Conservation (phyloP, 2,329 filamentous ascomycete species). For the Dothideomycetes sp. region DNA sequence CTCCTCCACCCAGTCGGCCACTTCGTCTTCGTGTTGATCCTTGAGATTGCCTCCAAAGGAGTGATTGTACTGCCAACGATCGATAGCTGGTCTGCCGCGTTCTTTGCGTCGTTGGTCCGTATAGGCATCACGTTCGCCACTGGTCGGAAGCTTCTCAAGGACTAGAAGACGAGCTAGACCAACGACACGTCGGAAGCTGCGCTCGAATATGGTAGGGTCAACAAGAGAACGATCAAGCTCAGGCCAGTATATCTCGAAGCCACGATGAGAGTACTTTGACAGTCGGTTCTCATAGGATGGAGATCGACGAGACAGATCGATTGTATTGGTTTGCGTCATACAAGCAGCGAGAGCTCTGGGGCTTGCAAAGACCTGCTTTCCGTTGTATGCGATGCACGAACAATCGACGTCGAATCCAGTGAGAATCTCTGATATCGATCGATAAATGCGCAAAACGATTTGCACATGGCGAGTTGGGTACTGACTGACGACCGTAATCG, state of each 20-base stretch:
- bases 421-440: conserved; percentile 71
- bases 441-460: conserved; percentile 78
- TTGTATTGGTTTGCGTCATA: conserved; percentile 70
- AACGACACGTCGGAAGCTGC: conserved; percentile 63
- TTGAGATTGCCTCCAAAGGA: conserved; percentile 62
- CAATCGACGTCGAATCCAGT: conserved; percentile 85
- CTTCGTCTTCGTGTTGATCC: conserved; percentile 63
- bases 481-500: conserved; percentile 74
- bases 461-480: conserved; percentile 77
- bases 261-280: conserved; percentile 73
- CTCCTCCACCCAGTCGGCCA: conserved; percentile 71
- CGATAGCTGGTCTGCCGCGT: conserved; percentile 53
- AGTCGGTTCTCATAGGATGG: conserved; percentile 82
- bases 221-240: conserved; percentile 62
- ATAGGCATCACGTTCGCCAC: conserved; percentile 57
- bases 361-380: conserved; percentile 66
- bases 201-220: conserved; percentile 79
- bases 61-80: conserved; percentile 30
- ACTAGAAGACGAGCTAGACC: conserved; percentile 72
- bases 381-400: conserved; percentile 70
- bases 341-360: conserved; percentile 69
- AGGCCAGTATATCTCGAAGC: conserved; percentile 76
- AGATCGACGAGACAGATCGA: conserved; percentile 69
- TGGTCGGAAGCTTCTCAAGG: conserved; percentile 64
- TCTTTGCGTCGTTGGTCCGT: conserved; percentile 59